Evolutionary conservation across 1,284 basidiomycete species (phyloP).

Genomic region (Cystobasidiaceae sp.): DNA sequence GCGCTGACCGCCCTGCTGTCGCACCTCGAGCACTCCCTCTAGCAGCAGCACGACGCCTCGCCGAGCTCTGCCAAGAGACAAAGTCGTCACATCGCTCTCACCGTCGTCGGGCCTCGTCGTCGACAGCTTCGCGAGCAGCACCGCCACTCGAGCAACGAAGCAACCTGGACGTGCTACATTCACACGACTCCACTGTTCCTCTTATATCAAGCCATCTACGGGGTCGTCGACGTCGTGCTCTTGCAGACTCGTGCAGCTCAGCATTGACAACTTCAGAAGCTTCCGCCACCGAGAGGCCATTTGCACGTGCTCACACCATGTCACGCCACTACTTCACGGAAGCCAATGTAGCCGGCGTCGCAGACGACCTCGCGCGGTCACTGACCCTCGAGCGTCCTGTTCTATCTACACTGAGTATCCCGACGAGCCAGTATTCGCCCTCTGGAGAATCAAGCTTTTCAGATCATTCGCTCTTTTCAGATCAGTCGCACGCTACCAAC

Average conservation of each 20-base stretch:
- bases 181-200: neutral
- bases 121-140: neutral
- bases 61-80: constrained; percentile 8
- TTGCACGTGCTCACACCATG: too few species aligned
- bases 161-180: neutral
- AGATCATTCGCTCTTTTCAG: constrained; percentile 21
- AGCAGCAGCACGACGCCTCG: neutral
- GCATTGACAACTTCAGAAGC: constrained; percentile 2
- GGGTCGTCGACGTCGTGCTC: neutral
- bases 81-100: too few species aligned
- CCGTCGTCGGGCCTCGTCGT: too few species aligned
- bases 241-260: constrained; percentile 2
- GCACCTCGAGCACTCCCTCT: neutral
- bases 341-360: too few species aligned
- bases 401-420: neutral
- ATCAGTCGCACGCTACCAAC: neutral
- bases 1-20: too few species aligned
- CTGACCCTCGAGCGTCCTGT: neutral
- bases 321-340: too few species aligned
- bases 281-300: too few species aligned
- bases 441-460: constrained; percentile 13
- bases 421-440: neutral
- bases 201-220: constrained; percentile 7
- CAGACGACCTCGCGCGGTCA: too few species aligned
- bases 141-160: neutral